Conservation (phyloP, 257 asterid species). For the Hygrophila difformis region DNA sequence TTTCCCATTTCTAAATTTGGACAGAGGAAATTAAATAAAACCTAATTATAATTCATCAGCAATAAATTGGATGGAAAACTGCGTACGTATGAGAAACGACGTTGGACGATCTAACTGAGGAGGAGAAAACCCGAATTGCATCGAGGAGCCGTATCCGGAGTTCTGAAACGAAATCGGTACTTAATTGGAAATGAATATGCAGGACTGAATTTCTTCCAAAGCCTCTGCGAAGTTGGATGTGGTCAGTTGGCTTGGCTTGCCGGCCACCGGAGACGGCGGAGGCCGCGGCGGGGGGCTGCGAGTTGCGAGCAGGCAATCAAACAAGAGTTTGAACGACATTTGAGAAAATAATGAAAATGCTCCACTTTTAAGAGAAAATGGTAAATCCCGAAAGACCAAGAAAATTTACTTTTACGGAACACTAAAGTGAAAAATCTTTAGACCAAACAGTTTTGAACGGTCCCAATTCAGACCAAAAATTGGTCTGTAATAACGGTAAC, state of each 20-base stretch:
- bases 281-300: constrained; percentile 20
- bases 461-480: too few relatives aligned
- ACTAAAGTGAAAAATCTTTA: too few relatives aligned
- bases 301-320: constrained; percentile 53
- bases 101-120: constrained; percentile 53
- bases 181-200: constrained; percentile 44
- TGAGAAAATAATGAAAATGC: constrained; percentile 1
- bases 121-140: constrained; percentile 95
- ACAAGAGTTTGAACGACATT: constrained; percentile 43
- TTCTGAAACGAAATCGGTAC: constrained; percentile 54
- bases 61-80: constrained; percentile 9
- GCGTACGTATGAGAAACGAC: constrained; percentile 73
- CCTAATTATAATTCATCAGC: constrained; percentile 5
- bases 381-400: too few relatives aligned
- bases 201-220: constrained; percentile 32
- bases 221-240: constrained; percentile 56
- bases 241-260: constrained; percentile 75
- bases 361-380: too few relatives aligned
- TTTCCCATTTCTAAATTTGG: not conserved
- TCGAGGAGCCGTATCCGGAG: constrained; percentile 79
- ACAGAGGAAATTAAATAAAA: not conserved
- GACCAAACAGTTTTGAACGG: too few relatives aligned
- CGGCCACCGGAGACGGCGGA: constrained; percentile 27
- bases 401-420: too few relatives aligned
- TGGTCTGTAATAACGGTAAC: too few relatives aligned